Evolutionary conservation across 805 yeast genomes (phyloP), one percentile per base, ranked within the genome.

Genomic region (Wickerhamomyces alni): DNA sequence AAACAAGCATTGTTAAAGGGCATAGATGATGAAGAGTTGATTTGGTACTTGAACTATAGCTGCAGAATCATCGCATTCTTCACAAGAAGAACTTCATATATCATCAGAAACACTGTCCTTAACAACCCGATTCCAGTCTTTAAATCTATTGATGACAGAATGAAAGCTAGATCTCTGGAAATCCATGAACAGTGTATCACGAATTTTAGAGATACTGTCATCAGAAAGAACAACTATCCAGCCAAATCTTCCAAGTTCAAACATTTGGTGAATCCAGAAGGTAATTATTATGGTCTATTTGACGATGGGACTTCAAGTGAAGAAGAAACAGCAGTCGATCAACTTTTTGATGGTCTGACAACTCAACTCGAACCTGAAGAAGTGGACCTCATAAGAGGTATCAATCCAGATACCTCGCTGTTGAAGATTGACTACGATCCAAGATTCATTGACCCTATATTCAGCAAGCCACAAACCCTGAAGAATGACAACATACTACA

Each of bases 371-470:
- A 21, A 21, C n/a, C n/a, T 21, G 24, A 21, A 21, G 24, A 21
- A 12, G 25, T 31, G 12, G 25, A 31, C n/a, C 17, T 33, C 5
- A 9, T 25, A 8, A 17, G n/a, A 4, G 19, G 24, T 18, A 19
- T 30, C 9, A 22, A 29, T 27, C 18, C 33, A 17, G 18, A 29
- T 2, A 38, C 37, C 4, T 17, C 34, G 13, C 17, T 38, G 15
- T 15, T 33, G 9, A 17, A 9, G 10, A 38, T 28, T 8, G 41
- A 38, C 22, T 38, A 29, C 18, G 41, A 38, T 22, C 41, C 41
- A 29, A 33, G 41, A 33, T 38, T 15, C n/a, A 29, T 28, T n/a
- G 41, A 38, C 24, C 37, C 41, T 13, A 22, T 38, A 4, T 38
- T 38, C 19, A 30, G 19, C n/a, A n/a, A n/a, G n/a, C n/a, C n/a